A percentile compares a stretch with the other conserved stretches of the same genome.
phyloP scores from a whole-genome alignment of 2,329 filamentous ascomycete genomes.

The Pestalotiopsis sp. region DNA sequence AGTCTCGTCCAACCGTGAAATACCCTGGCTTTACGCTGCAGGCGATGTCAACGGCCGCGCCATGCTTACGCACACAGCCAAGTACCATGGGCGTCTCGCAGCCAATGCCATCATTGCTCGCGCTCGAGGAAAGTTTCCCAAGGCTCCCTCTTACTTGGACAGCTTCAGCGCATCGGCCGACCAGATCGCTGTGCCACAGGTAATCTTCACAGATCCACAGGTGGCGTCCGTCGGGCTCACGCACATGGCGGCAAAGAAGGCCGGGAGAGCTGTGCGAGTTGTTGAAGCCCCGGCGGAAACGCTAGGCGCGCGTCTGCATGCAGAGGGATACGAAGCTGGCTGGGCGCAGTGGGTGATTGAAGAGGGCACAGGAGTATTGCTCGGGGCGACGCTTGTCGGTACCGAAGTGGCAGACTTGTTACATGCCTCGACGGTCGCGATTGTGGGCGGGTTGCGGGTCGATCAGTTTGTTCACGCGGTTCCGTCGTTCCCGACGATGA shows the following conservation, averaged over 20 bases:
- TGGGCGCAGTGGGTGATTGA: neutral
- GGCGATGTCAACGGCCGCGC: constrained; percentile 5
- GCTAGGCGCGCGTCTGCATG: neutral
- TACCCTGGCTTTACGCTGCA: neutral
- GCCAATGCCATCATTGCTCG: constrained; percentile 2
- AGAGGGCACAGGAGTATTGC: neutral
- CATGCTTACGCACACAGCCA: neutral
- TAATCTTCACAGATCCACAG: neutral
- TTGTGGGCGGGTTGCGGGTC: neutral
- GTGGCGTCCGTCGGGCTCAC: neutral
- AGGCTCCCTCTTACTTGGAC: neutral
- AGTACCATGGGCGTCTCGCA: constrained; percentile 5
- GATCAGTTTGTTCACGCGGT: neutral
- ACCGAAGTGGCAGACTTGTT: neutral
- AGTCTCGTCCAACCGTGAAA: neutral
- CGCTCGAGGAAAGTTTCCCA: constrained; percentile 14
- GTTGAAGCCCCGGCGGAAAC: neutral
- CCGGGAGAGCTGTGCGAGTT: neutral
- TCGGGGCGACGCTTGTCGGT: neutral
- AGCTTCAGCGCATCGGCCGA: neutral
- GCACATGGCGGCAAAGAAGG: neutral
- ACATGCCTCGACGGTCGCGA: neutral
- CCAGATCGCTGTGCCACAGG: neutral
- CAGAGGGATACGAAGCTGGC: neutral
- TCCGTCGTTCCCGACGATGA: neutral